A percentile compares a stretch with the other conserved stretches of the same genome.
Evolutionary conservation across 2,329 filamentous ascomycete genomes (phyloP).

Genomic region (Aspergillus ochraceoroseus): DNA sequence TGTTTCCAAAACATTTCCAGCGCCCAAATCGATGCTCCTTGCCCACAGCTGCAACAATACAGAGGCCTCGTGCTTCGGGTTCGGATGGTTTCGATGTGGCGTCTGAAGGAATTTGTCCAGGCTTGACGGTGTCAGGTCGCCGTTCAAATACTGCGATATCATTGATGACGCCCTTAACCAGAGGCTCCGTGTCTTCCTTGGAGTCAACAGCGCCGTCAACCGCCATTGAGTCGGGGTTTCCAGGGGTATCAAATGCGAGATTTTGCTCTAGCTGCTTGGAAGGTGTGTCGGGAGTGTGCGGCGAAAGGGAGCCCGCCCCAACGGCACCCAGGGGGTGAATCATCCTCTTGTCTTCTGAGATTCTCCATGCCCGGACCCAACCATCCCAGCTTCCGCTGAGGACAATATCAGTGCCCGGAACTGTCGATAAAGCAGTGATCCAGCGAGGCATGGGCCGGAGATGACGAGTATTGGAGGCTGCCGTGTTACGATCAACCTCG

Average conservation of each 20-base stretch:
- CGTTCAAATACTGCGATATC: constrained; percentile 82
- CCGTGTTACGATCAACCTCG: constrained; percentile 59
- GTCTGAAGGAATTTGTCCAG: constrained; percentile 22
- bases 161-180: constrained; percentile 74
- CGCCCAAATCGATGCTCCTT: constrained; percentile 80
- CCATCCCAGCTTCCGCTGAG: constrained; percentile 95
- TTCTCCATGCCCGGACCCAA: constrained; percentile 74
- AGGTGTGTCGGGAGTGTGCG: constrained; percentile 25
- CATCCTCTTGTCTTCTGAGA: constrained; percentile 75
- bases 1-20: constrained; percentile 58
- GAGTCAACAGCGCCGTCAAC: constrained; percentile 19
- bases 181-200: constrained; percentile 27
- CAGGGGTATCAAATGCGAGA: constrained; percentile 28
- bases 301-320: constrained; percentile 36
- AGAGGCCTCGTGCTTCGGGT: constrained; percentile 55
- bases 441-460: constrained; percentile 66
- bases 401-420: constrained; percentile 87
- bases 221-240: constrained; percentile 28
- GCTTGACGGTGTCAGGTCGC: constrained; percentile 45
- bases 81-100: constrained; percentile 39
- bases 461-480: constrained; percentile 41
- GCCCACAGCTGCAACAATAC: constrained; percentile 78
- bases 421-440: constrained; percentile 80
- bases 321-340: constrained; percentile 69
- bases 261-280: constrained; percentile 34